A percentile compares a stretch with the other conserved stretches of the same genome.
Evolutionary conservation across 306 rosid species (phyloP).

Genomic region (Hippophae rhamnoides): DNA sequence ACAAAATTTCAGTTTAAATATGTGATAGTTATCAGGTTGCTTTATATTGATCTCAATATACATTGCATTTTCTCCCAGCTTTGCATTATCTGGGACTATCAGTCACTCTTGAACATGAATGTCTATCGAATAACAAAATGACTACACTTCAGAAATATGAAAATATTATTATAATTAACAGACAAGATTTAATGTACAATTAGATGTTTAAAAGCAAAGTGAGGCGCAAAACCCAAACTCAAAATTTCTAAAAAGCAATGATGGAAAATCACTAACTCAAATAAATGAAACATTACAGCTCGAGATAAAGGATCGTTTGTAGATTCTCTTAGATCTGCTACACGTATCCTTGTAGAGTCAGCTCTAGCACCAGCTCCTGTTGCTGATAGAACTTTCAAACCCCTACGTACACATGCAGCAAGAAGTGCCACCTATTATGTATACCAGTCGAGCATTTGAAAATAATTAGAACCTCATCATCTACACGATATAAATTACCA

Average conservation of each 20-base stretch:
- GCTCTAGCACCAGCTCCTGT: slow-evolving; percentile 98
- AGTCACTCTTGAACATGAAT: too few species aligned
- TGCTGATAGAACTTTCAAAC: slow-evolving; percentile 82
- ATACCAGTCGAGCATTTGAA: slow-evolving; percentile 26
- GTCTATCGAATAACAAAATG: too few species aligned
- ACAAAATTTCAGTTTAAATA: too few species aligned
- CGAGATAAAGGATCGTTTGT: slow-evolving; percentile 88
- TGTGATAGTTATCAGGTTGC: too few species aligned
- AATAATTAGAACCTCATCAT: slow-evolving; percentile 9
- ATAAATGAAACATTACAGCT: slow-evolving; percentile 44
- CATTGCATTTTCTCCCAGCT: too few species aligned
- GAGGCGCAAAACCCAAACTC: not conserved
- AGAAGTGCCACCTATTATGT: slow-evolving; percentile 88
- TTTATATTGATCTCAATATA: too few species aligned
- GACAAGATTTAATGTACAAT: too few species aligned
- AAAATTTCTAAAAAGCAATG: not conserved
- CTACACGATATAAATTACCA: not conserved
- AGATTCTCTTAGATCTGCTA: slow-evolving; percentile 86
- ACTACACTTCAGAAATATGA: too few species aligned
- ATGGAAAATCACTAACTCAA: not conserved
- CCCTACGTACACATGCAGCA: slow-evolving; percentile 92
- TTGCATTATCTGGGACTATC: too few species aligned
- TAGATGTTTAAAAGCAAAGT: not conserved
- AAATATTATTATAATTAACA: too few species aligned
- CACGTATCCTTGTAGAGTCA: slow-evolving; percentile 86